phyloP scores from a whole-genome alignment of 2,329 filamentous ascomycete genomes.

The Alternaria solani region DNA sequence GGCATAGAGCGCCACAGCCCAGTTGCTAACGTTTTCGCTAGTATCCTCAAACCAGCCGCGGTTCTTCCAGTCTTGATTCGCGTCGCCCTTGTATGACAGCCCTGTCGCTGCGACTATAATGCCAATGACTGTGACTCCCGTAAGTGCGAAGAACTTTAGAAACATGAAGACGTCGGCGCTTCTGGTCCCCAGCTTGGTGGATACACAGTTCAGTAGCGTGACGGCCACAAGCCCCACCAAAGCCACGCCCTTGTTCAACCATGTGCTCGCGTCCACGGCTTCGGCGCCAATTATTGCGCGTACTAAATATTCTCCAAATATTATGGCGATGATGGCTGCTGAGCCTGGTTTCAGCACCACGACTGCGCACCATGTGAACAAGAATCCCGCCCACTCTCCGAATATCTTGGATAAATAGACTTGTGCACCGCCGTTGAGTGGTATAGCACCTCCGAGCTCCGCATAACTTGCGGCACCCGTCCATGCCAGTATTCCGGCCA shows the following conservation, averaged over 20 bases:
- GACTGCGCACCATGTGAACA: slow-evolving; percentile 96
- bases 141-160: slow-evolving; percentile 88
- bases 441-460: slow-evolving; percentile 93
- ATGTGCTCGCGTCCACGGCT: slow-evolving; percentile 78
- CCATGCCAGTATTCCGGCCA: slow-evolving; percentile 94
- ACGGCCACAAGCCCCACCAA: slow-evolving; percentile 77
- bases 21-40: slow-evolving; percentile 78
- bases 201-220: slow-evolving; percentile 88
- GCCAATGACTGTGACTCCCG: slow-evolving; percentile 86
- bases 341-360: slow-evolving; percentile 93
- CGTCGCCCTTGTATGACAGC: slow-evolving; percentile 75
- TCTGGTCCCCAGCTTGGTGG: slow-evolving; percentile 84
- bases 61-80: slow-evolving; percentile 86
- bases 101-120: slow-evolving; percentile 90
- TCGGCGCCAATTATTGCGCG: slow-evolving; percentile 87
- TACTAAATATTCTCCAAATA: slow-evolving; percentile 98
- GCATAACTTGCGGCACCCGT: slow-evolving; percentile 95
- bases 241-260: slow-evolving; percentile 91
- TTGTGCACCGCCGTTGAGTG: slow-evolving; percentile 91
- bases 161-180: slow-evolving; percentile 96
- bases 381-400: slow-evolving; percentile 88
- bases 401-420: slow-evolving; percentile 96
- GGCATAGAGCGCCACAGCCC: slow-evolving; percentile 93
- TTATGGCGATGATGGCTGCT: slow-evolving; percentile 93
- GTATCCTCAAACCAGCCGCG: slow-evolving; percentile 90